phyloP scores from a whole-genome alignment of 2,329 filamentous ascomycete genomes.

The Sphaerostilbella broomeana region DNA sequence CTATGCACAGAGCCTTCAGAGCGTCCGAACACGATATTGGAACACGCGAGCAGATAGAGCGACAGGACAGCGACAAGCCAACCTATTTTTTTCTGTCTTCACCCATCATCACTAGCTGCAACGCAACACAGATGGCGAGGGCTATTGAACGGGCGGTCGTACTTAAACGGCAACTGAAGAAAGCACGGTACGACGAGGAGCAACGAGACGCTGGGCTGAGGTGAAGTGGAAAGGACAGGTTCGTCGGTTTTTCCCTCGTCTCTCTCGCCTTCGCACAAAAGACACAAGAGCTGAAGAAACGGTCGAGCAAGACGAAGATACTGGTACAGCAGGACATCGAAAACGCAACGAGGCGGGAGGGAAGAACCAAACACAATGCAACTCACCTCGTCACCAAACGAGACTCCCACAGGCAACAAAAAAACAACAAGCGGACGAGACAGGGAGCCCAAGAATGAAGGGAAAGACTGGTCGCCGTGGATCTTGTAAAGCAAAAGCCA shows the following conservation, averaged over 20 bases:
- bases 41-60: background rate
- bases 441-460: slow-evolving; percentile 1
- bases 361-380: background rate
- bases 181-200: background rate
- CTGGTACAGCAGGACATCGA: slow-evolving; percentile 1
- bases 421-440: background rate
- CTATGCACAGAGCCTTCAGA: background rate
- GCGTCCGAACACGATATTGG: background rate
- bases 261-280: background rate
- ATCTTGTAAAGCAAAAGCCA: slow-evolving; percentile 7
- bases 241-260: background rate
- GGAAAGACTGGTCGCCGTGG: slow-evolving; percentile 5
- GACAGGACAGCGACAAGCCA: background rate
- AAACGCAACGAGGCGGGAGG: slow-evolving; percentile 3
- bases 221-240: slow-evolving; percentile 1
- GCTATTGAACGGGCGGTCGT: slow-evolving; percentile 10
- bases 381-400: slow-evolving; percentile 11
- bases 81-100: too few relatives aligned
- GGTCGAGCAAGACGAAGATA: background rate
- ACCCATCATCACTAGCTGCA: slow-evolving; percentile 12
- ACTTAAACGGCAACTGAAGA: slow-evolving; percentile 8
- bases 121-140: slow-evolving; percentile 11
- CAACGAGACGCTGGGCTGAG: slow-evolving; percentile 7
- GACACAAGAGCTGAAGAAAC: background rate
- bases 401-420: slow-evolving; percentile 1